Conservation (phyloP, 257 asterid species). For the Penstemon davidsonii region DNA sequence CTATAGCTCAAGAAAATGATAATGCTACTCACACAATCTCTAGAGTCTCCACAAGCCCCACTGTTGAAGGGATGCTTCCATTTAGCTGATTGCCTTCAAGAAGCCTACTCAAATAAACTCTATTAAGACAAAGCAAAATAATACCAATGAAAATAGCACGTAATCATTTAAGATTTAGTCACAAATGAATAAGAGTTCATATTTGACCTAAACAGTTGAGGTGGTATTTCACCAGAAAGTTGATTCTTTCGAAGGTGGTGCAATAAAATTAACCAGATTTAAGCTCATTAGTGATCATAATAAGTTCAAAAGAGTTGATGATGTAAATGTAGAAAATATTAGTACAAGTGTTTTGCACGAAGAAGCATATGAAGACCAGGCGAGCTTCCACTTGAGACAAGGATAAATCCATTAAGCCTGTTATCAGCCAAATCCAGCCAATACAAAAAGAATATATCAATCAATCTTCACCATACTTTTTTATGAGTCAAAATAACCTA, state of each 20-base stretch:
- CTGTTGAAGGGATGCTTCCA: conserved; percentile 69
- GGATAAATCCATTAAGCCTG: conserved; percentile 68
- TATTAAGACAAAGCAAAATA: background rate
- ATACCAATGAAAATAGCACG: background rate
- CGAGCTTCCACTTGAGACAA: conserved; percentile 59
- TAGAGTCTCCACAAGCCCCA: conserved; percentile 56
- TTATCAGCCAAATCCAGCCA: conserved; percentile 95
- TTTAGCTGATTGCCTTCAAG: conserved; percentile 62
- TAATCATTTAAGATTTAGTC: conserved; percentile 34
- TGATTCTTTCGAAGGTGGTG: conserved; percentile 71
- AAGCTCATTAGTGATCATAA: background rate
- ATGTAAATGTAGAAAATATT: background rate
- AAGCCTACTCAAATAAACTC: conserved; percentile 53
- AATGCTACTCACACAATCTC: conserved; percentile 73
- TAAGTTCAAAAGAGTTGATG: too few species aligned
- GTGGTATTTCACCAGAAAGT: conserved; percentile 72
- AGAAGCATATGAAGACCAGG: conserved; percentile 93
- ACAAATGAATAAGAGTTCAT: conserved; percentile 73
- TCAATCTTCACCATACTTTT: background rate
- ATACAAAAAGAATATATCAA: background rate
- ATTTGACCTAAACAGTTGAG: conserved; percentile 58
- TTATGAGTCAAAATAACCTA: conserved; percentile 30
- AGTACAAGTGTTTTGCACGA: conserved; percentile 75
- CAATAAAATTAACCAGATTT: background rate
- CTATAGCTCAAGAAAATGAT: conserved; percentile 7